Base-by-base conservation (phyloP, 805 yeast genomes). In the Hanseniaspora taiwanica region DNA sequence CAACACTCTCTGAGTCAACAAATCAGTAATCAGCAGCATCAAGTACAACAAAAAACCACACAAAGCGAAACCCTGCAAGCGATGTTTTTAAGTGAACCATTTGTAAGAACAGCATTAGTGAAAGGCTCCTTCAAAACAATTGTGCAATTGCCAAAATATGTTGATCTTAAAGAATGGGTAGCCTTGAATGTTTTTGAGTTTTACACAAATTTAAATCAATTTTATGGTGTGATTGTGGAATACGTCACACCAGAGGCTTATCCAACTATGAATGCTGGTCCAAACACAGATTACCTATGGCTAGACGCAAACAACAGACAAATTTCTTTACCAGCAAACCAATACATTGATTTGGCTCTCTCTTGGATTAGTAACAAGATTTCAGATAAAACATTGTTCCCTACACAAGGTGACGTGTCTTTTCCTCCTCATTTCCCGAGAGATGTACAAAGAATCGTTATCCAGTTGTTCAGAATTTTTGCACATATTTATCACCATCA, bases 61-160 rank as follows among this genome's bases (percentile, higher is more conserved):
- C 27, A 55, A 55, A 25, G 46, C 4, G 33, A 29, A 18, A 46
- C 55, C 6, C 55, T 55, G 38, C 58, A 59, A 38, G 37, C 51
- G 1, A 56, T 91, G 41, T 91, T 87, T 54, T 57, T 91, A 48
- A 78, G 91, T 54, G 95, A 87, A 50, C 97, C 96, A 12, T 91
- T 82, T 58, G 91, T 87, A 4, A 78, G 87, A 46, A 84, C 96
- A 0, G 94, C 97, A 0, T 65, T 91, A 27, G 98, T 93, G 16
- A 91, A 89, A 55, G 99, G 99, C 14, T 82, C 95, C 0, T 91
- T 86, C 65, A 86, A 83, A 54, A 87, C 98, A 1, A 91, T 91
- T 48, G 96, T 91, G 1, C 94, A 84, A 54, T 66, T 85, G 18
- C 98, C 99, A 16, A 85, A 84, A 55, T 89, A 89, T 55, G 96